Evolutionary conservation across 2,329 filamentous ascomycete species (phyloP).

Genomic region (Microcyclospora tardicrescens): DNA sequence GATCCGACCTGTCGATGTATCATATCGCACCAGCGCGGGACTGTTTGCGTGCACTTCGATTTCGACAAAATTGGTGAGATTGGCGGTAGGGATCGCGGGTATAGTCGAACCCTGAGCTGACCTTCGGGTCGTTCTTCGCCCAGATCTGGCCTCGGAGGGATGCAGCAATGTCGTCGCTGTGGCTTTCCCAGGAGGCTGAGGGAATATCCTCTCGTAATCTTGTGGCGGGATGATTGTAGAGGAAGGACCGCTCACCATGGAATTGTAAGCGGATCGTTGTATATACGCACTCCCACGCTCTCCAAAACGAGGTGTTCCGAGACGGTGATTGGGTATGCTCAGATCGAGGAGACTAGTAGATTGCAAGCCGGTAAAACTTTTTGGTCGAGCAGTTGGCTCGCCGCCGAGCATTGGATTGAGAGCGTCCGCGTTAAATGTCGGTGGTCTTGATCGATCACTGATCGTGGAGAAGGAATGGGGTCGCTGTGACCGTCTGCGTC

Average conservation of each 20-base stretch:
- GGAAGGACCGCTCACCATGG: slow-evolving; percentile 55
- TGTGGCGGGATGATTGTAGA: slow-evolving; percentile 45
- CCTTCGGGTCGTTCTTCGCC: not conserved
- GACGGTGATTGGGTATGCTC: slow-evolving; percentile 64
- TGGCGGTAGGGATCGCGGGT: not conserved
- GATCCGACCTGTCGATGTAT: slow-evolving; percentile 56
- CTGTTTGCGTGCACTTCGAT: slow-evolving; percentile 76
- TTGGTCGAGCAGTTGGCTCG: slow-evolving; percentile 8
- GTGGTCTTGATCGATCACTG: slow-evolving; percentile 41
- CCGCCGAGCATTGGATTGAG: not conserved
- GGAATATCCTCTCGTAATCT: slow-evolving; percentile 30
- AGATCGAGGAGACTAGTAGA: slow-evolving; percentile 15
- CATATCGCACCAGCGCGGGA: slow-evolving; percentile 69
- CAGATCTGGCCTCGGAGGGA: slow-evolving; percentile 4
- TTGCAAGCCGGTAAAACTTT: slow-evolving; percentile 16
- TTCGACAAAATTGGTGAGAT: slow-evolving; percentile 65
- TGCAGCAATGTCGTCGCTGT: slow-evolving; percentile 9
- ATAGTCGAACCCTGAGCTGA: slow-evolving; percentile 3
- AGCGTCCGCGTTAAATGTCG: slow-evolving; percentile 17
- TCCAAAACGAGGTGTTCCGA: slow-evolving; percentile 74
- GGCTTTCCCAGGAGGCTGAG: slow-evolving; percentile 24
- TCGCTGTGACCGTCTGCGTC: slow-evolving; percentile 30
- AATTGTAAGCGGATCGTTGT: slow-evolving; percentile 63
- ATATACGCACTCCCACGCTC: slow-evolving; percentile 61
- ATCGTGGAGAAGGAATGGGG: slow-evolving; percentile 64